A percentile compares a stretch with the other conserved stretches of the same genome.
phyloP scores from a whole-genome alignment of 1,139 yeast genomes.

The Lodderomyces metapsilosis region DNA sequence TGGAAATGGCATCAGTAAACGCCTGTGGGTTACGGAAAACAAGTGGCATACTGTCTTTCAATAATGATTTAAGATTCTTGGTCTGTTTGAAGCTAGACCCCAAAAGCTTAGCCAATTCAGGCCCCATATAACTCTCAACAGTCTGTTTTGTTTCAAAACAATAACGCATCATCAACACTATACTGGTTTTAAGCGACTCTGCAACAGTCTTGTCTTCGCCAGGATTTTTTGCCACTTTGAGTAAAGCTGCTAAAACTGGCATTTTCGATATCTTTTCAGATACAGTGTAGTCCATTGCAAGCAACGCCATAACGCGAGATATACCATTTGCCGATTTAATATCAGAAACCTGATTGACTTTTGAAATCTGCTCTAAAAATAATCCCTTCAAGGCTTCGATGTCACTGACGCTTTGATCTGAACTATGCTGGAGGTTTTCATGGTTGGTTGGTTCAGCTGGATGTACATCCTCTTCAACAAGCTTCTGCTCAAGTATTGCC shows the following conservation, averaged over 20 bases:
- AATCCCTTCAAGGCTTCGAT: constrained; percentile 34
- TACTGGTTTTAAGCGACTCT: constrained; percentile 17
- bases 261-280: constrained; percentile 45
- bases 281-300: constrained; percentile 43
- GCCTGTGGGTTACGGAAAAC: constrained; percentile 58
- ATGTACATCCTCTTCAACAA: constrained; percentile 48
- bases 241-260: constrained; percentile 25
- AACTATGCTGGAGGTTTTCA: constrained; percentile 16
- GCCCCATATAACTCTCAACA: constrained; percentile 47
- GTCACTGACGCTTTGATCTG: constrained; percentile 24
- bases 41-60: constrained; percentile 56
- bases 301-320: constrained; percentile 41
- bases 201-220: constrained; percentile 9
- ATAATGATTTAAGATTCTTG: constrained; percentile 50
- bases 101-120: constrained; percentile 45
- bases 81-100: constrained; percentile 19
- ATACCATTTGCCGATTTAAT: constrained; percentile 12
- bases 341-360: not conserved
- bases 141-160: constrained; percentile 64
- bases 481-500: constrained; percentile 46
- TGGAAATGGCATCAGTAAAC: constrained; percentile 54
- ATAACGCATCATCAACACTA: constrained; percentile 55
- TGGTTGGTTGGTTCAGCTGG: constrained; percentile 18
- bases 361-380: constrained; percentile 3
- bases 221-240: constrained; percentile 10